Percentiles rank a stretch among this genome's conserved stretches.
These are phyloP conservation scores for Rhypophila decipiens DNA, from an alignment of 495 filamentous ascomycete genomes.

Conservation along the genomic window DNA sequence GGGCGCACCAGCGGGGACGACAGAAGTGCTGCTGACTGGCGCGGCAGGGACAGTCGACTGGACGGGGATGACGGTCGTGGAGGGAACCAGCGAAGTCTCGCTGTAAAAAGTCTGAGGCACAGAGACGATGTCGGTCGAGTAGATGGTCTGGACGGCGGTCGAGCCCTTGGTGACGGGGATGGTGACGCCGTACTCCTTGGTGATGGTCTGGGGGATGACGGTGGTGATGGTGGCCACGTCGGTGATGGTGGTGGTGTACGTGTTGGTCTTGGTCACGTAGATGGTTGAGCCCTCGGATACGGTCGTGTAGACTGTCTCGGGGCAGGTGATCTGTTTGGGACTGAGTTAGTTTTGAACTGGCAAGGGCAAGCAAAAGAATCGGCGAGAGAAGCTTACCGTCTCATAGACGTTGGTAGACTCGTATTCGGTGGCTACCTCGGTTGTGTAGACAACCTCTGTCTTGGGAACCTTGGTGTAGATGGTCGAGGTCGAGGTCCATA, in stretches of 20 bases:
- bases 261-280: slow-evolving; percentile 37
- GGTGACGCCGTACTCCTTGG: slow-evolving; percentile 28
- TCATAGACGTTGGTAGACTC: slow-evolving; percentile 33
- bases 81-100: slow-evolving; percentile 11
- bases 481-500: slow-evolving; percentile 37
- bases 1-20: slow-evolving; percentile 2
- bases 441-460: slow-evolving; percentile 27
- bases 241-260: slow-evolving; percentile 28
- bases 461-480: slow-evolving; percentile 18
- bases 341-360: not conserved
- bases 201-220: slow-evolving; percentile 30
- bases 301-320: slow-evolving; percentile 35
- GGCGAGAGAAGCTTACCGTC: slow-evolving; percentile 16
- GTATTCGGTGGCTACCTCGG: slow-evolving; percentile 30
- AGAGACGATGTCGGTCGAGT: slow-evolving; percentile 22
- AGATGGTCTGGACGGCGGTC: slow-evolving; percentile 24
- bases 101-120: slow-evolving; percentile 14
- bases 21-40: slow-evolving; percentile 1
- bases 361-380: not conserved
- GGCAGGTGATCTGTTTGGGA: slow-evolving; percentile 26
- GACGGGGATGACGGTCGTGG: slow-evolving; percentile 24
- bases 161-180: slow-evolving; percentile 23
- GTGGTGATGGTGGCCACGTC: slow-evolving; percentile 26
- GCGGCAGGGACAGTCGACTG: slow-evolving; percentile 8
- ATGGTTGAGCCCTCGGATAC: slow-evolving; percentile 34